A percentile compares a stretch with the other conserved stretches of the same genome.
Conservation (phyloP, 768 basidiomycete species). For the Hericium rajendrae region DNA sequence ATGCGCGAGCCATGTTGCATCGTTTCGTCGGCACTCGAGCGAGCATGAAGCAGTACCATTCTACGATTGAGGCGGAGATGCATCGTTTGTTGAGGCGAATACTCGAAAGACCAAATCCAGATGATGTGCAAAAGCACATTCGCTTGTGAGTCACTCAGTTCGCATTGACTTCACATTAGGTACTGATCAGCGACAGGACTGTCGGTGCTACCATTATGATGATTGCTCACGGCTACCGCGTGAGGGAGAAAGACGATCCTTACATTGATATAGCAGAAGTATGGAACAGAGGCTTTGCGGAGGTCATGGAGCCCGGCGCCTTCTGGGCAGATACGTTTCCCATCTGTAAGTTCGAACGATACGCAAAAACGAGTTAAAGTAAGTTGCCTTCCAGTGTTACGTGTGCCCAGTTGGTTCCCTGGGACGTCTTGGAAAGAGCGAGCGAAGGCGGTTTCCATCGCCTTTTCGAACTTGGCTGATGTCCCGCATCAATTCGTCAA, state of each 20-base stretch:
- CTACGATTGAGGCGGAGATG: constrained; percentile 11
- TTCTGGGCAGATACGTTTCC: constrained; percentile 16
- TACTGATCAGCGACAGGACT: constrained; percentile 1
- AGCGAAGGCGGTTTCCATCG: constrained; percentile 10
- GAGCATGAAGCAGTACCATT: constrained; percentile 10
- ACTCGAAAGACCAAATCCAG: neutral
- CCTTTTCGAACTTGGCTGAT: constrained; percentile 7
- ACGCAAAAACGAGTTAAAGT: neutral
- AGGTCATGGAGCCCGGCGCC: constrained; percentile 6
- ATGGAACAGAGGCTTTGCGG: constrained; percentile 10
- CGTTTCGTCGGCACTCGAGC: constrained; percentile 9
- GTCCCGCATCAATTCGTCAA: constrained; percentile 10
- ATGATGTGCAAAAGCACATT: constrained; percentile 9
- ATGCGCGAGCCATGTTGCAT: constrained; percentile 12
- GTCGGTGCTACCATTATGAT: constrained; percentile 13
- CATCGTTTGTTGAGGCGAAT: constrained; percentile 3
- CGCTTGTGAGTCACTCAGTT: constrained; percentile 10
- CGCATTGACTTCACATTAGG: too few species aligned
- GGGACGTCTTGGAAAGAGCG: constrained; percentile 15
- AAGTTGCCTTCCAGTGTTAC: constrained; percentile 4
- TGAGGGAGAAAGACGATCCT: constrained; percentile 6
- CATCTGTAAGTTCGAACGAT: neutral
- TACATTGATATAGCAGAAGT: constrained; percentile 17
- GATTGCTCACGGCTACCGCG: constrained; percentile 14
- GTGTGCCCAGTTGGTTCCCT: constrained; percentile 16